phyloP scores from a whole-genome alignment of 2,329 filamentous ascomycete genomes.

The Seiridium cupressi region DNA sequence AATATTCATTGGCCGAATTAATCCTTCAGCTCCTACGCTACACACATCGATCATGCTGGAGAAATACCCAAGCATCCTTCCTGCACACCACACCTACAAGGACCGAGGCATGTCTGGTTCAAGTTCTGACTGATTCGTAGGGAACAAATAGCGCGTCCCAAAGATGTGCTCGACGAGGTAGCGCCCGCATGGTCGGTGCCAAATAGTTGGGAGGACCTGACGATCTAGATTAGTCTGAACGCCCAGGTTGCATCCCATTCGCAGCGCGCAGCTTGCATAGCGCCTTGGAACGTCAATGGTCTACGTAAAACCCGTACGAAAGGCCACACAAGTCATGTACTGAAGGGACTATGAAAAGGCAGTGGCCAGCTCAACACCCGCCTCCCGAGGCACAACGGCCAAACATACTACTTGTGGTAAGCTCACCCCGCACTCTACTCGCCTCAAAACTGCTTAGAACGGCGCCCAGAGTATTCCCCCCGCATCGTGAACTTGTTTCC shows the following conservation, averaged over 20 bases:
- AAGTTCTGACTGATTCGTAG: neutral
- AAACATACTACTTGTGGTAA: neutral
- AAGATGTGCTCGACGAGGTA: neutral
- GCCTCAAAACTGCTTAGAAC: neutral
- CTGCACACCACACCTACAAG: neutral
- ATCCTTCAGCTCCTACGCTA: too few relatives aligned
- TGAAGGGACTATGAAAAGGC: neutral
- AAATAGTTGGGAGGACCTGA: neutral
- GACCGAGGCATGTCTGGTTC: neutral
- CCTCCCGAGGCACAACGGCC: slow-evolving; percentile 7
- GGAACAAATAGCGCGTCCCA: neutral
- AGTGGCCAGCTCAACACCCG: neutral
- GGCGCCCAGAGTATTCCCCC: slow-evolving; percentile 1
- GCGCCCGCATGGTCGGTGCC: neutral
- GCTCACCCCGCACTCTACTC: slow-evolving; percentile 4
- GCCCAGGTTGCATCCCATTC: neutral
- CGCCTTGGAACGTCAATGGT: neutral
- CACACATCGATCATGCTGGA: neutral
- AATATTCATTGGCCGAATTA: too few relatives aligned
- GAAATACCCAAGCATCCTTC: neutral
- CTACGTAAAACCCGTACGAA: neutral
- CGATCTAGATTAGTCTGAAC: neutral
- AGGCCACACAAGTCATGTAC: neutral
- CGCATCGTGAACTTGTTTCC: neutral
- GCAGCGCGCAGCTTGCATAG: neutral